Percentiles rank a stretch among this genome's conserved stretches.
These are phyloP conservation scores for Cardamine chenopodiifolia DNA, from an alignment of 345 rosid genomes.

Conservation along the genomic window DNA sequence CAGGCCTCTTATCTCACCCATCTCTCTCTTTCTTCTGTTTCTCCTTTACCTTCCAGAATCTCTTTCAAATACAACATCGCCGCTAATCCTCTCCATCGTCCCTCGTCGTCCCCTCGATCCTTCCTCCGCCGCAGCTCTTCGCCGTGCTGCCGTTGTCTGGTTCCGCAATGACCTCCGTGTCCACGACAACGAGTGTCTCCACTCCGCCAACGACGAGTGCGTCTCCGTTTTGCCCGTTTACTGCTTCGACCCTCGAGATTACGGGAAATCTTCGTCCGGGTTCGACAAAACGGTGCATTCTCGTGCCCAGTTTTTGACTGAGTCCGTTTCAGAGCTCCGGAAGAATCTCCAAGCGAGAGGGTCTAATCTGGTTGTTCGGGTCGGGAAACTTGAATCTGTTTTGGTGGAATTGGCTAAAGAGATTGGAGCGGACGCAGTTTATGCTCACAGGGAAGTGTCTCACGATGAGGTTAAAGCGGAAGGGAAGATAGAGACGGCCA, in stretches of 20 bases:
- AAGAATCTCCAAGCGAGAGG: slow-evolving; percentile 88
- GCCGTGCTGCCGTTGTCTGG: slow-evolving; percentile 87
- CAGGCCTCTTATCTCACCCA: slow-evolving; percentile 64
- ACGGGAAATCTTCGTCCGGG: slow-evolving; percentile 87
- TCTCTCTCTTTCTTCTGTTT: slow-evolving; percentile 56
- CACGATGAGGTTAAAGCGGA: slow-evolving; percentile 85
- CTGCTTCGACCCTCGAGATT: slow-evolving; percentile 95
- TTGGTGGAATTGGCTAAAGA: slow-evolving; percentile 81
- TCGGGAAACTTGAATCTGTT: slow-evolving; percentile 82
- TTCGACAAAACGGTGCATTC: slow-evolving; percentile 88
- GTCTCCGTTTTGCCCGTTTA: slow-evolving; percentile 88
- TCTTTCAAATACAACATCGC: slow-evolving; percentile 83
- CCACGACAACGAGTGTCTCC: slow-evolving; percentile 89
- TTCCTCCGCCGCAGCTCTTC: slow-evolving; percentile 74
- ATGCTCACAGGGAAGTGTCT: slow-evolving; percentile 87
- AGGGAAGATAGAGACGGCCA: slow-evolving; percentile 75
- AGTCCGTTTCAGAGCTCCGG: slow-evolving; percentile 90
- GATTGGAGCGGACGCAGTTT: slow-evolving; percentile 89
- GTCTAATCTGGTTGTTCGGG: slow-evolving; percentile 86
- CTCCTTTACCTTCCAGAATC: slow-evolving; percentile 48
- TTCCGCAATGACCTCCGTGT: slow-evolving; percentile 95
- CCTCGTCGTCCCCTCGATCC: slow-evolving; percentile 95
- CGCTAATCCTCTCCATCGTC: slow-evolving; percentile 77
- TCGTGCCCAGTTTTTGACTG: slow-evolving; percentile 82
- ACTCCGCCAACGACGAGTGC: slow-evolving; percentile 78